Conservation (phyloP, 1,284 basidiomycete genomes). For the Trichosporon ovoides region DNA sequence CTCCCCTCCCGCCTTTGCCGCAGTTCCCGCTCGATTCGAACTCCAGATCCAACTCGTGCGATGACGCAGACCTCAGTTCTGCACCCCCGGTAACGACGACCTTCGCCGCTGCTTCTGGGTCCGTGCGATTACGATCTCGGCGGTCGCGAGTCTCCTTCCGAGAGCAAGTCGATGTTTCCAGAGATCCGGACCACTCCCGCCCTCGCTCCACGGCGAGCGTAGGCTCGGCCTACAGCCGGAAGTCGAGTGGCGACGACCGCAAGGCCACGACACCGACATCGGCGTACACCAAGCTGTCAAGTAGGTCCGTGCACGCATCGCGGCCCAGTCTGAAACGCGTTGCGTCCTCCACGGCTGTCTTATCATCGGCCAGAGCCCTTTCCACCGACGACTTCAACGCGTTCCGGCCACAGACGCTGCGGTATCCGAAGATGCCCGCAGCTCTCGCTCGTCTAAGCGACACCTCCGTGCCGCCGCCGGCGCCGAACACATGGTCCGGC, state of each 20-base stretch:
- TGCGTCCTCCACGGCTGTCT: slow-evolving; percentile 3
- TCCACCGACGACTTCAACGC: slow-evolving; percentile 16
- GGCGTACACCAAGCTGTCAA: slow-evolving; percentile 1
- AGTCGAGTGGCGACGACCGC: slow-evolving; percentile 13
- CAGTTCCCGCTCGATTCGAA: background rate
- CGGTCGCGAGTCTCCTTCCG: slow-evolving; percentile 20
- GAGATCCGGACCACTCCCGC: background rate
- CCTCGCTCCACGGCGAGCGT: slow-evolving; percentile 3
- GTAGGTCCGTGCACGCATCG: background rate
- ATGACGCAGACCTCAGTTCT: slow-evolving; percentile 6
- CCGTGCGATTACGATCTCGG: background rate
- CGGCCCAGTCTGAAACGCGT: slow-evolving; percentile 7
- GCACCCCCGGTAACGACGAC: slow-evolving; percentile 12
- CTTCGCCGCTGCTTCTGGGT: background rate
- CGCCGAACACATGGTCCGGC: background rate
- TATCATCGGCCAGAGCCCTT: background rate
- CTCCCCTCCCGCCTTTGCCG: slow-evolving; percentile 19
- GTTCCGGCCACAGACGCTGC: slow-evolving; percentile 20
- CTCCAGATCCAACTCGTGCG: background rate
- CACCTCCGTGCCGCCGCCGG: slow-evolving; percentile 1
- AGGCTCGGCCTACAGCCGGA: background rate
- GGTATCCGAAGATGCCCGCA: slow-evolving; percentile 24
- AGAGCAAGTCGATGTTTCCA: slow-evolving; percentile 16
- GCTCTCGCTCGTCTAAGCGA: slow-evolving; percentile 22
- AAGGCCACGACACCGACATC: slow-evolving; percentile 1